Percentiles rank a stretch among this genome's conserved stretches.
Evolutionary conservation across 2,329 filamentous ascomycete species (phyloP).

Genomic region (Colletotrichum tropicale): DNA sequence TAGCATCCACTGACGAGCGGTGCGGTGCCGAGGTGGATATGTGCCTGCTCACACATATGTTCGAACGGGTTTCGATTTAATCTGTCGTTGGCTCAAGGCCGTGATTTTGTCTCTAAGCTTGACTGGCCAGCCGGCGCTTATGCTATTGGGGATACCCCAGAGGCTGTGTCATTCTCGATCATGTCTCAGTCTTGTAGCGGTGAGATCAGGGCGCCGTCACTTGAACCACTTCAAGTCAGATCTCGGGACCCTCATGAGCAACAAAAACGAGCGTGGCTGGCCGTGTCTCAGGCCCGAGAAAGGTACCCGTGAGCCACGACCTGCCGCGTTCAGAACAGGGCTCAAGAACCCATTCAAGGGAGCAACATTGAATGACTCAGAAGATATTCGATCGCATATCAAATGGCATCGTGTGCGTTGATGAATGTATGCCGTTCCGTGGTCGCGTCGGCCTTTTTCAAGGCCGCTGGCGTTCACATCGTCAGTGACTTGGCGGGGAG

Average conservation of each 20-base stretch:
- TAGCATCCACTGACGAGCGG: neutral
- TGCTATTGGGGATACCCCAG: neutral
- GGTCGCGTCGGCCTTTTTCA: neutral
- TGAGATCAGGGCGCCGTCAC: slow-evolving; percentile 7
- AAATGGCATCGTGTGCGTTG: neutral
- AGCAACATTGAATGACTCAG: neutral
- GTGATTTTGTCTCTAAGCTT: neutral
- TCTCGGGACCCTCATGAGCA: neutral
- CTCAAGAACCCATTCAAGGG: neutral
- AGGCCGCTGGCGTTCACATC: neutral
- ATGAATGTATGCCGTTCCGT: neutral
- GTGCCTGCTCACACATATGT: neutral
- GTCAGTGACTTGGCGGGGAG: neutral
- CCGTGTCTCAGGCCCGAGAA: neutral
- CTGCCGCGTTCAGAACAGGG: neutral
- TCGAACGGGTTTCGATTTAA: neutral
- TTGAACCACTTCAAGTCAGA: neutral
- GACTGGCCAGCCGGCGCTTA: neutral
- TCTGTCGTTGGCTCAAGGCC: neutral
- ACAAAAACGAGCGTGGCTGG: neutral
- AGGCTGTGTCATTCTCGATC: neutral
- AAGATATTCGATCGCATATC: neutral
- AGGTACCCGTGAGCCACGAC: neutral
- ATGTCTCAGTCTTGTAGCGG: slow-evolving; percentile 3
- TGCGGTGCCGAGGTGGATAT: neutral